Evolutionary conservation across 1,139 yeast genomes (phyloP).

Genomic region (Arxiozyma slooffiae): DNA sequence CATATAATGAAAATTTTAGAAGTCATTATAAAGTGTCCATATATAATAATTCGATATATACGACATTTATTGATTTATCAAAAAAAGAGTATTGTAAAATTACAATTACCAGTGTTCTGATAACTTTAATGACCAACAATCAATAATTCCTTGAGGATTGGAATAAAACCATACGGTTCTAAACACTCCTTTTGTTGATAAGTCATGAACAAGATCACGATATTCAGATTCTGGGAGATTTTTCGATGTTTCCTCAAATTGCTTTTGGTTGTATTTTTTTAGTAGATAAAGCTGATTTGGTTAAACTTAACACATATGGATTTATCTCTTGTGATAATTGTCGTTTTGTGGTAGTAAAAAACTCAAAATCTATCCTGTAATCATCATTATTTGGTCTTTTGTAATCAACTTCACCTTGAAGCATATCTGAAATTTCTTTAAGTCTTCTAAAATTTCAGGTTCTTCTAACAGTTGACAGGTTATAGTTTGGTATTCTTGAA

Average conservation of each 20-base stretch:
- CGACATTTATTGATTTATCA: too few relatives aligned
- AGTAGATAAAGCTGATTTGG: constrained; percentile 15
- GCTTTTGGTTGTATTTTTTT: constrained; percentile 13
- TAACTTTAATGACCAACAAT: constrained; percentile 11
- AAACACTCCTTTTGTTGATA: constrained; percentile 13
- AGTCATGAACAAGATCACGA: constrained; percentile 4
- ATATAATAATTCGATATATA: too few relatives aligned
- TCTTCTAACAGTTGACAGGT: constrained; percentile 10
- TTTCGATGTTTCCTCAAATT: constrained; percentile 10
- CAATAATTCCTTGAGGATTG: constrained; percentile 15
- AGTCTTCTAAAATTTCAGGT: constrained; percentile 25
- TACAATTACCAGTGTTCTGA: neutral
- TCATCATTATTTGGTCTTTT: constrained; percentile 6
- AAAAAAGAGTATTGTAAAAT: too few relatives aligned
- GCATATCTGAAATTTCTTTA: constrained; percentile 16
- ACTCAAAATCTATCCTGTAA: constrained; percentile 11
- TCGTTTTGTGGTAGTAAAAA: constrained; percentile 8
- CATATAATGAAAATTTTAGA: neutral
- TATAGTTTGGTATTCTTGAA: constrained; percentile 2
- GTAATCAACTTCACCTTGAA: constrained; percentile 10
- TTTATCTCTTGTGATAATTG: constrained; percentile 15
- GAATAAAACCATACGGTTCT: constrained; percentile 18
- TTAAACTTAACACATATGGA: constrained; percentile 21
- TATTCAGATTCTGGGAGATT: constrained; percentile 8
- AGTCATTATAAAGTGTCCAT: neutral